Evolutionary conservation across 768 basidiomycete genomes (phyloP).

Genomic region (Russula sp.): DNA sequence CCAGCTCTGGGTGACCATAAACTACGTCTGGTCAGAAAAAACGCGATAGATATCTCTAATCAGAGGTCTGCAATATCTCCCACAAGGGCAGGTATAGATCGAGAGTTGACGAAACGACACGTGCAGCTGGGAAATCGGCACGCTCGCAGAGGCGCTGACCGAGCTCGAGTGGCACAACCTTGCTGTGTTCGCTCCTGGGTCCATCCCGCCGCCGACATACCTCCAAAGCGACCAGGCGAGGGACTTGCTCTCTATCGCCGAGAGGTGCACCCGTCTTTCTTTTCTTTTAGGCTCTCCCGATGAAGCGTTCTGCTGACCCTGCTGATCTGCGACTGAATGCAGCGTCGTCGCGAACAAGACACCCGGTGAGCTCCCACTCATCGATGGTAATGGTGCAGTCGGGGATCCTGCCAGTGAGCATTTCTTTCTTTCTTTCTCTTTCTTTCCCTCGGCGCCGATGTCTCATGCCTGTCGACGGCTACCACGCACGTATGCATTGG

Average conservation of each 20-base stretch:
- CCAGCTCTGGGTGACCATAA: not conserved
- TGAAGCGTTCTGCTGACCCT: not conserved
- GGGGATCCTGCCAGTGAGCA: slow-evolving; percentile 53
- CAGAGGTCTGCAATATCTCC: slow-evolving; percentile 5
- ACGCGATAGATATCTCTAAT: slow-evolving; percentile 10
- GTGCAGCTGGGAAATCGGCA: slow-evolving; percentile 53
- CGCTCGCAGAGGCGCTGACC: slow-evolving; percentile 46
- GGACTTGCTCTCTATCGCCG: slow-evolving; percentile 38
- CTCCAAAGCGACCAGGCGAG: slow-evolving; percentile 28
- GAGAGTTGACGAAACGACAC: not conserved
- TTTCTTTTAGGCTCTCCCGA: not conserved
- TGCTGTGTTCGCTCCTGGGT: slow-evolving; percentile 40
- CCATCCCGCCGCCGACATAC: slow-evolving; percentile 36
- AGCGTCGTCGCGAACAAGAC: slow-evolving; percentile 37
- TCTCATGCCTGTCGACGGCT: too few species aligned
- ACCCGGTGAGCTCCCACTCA: slow-evolving; percentile 34
- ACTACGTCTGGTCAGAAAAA: not conserved
- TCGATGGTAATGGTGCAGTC: slow-evolving; percentile 42
- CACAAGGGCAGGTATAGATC: not conserved
- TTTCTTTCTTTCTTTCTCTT: not conserved
- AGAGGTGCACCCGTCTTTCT: slow-evolving; percentile 29
- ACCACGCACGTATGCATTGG: slow-evolving; percentile 35
- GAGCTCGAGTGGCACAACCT: slow-evolving; percentile 43
- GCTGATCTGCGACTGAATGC: not conserved
- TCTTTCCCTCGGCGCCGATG: not conserved